phyloP scores from a whole-genome alignment of 495 filamentous ascomycete genomes.

The Xeromyces bisporus region DNA sequence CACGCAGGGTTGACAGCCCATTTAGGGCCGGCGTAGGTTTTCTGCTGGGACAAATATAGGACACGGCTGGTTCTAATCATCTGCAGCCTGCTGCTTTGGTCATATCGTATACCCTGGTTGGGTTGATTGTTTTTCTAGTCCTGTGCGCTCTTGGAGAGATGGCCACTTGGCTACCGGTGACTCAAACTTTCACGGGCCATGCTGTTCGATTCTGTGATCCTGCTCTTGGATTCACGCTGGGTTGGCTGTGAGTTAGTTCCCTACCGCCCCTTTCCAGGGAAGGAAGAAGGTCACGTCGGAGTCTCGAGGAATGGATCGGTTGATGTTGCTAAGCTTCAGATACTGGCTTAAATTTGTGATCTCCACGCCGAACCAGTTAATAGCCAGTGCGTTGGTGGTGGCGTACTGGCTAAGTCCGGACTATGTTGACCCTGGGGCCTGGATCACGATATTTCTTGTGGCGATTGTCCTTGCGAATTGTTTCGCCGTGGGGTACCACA shows the following conservation, averaged over 20 bases:
- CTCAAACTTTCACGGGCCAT: slow-evolving; percentile 42
- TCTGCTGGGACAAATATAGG: too few species aligned
- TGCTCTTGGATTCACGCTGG: slow-evolving; percentile 45
- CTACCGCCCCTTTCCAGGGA: too few species aligned
- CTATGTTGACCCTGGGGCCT: slow-evolving; percentile 53
- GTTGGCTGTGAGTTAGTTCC: slow-evolving; percentile 26
- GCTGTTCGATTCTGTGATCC: slow-evolving; percentile 44
- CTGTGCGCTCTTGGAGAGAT: slow-evolving; percentile 48
- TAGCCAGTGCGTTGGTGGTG: slow-evolving; percentile 53
- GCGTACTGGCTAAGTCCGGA: slow-evolving; percentile 46
- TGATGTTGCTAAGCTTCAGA: too few species aligned
- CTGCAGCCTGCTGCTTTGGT: slow-evolving; percentile 38
- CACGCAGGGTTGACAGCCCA: too few species aligned
- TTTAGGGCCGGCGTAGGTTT: slow-evolving; percentile 21
- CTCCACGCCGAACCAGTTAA: slow-evolving; percentile 62
- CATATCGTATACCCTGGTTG: slow-evolving; percentile 47
- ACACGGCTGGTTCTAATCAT: slow-evolving; percentile 2
- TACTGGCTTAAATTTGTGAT: slow-evolving; percentile 52
- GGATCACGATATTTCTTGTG: slow-evolving; percentile 51
- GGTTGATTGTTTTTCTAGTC: slow-evolving; percentile 42
- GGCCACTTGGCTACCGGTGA: slow-evolving; percentile 40
- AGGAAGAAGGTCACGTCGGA: too few species aligned
- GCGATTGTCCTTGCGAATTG: slow-evolving; percentile 46
- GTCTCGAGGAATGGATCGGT: too few species aligned
- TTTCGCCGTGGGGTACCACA: slow-evolving; percentile 30